These are phyloP conservation scores for Nematodospora valgi DNA, from an alignment of 805 yeast species.

Conservation along the genomic window DNA sequence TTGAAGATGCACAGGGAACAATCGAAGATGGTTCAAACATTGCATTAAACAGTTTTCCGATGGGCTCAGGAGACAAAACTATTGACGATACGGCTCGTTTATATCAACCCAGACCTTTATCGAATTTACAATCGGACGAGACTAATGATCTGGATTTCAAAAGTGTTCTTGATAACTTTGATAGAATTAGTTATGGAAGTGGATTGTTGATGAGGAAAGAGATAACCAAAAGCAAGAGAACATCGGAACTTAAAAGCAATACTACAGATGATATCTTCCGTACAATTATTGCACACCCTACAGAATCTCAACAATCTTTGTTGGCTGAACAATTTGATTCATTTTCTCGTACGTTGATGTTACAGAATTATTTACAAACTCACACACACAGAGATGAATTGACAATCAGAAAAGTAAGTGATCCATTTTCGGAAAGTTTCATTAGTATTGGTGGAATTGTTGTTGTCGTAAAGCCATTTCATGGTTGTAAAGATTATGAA, in stretches of 20 bases:
- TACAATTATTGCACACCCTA: conserved; percentile 14
- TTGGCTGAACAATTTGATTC: conserved; percentile 13
- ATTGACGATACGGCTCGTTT: neutral
- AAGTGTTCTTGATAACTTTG: conserved; percentile 15
- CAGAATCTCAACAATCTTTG: too few species aligned
- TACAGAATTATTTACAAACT: too few species aligned
- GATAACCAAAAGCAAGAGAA: neutral
- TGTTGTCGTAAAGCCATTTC: conserved; percentile 28
- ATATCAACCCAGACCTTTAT: neutral
- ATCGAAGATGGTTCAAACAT: conserved; percentile 7
- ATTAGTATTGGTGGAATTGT: conserved; percentile 30
- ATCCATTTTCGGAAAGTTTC: conserved; percentile 24
- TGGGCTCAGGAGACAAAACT: neutral
- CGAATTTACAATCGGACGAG: neutral
- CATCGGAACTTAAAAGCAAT: too few species aligned
- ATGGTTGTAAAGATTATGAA: conserved; percentile 16
- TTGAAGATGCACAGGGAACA: neutral
- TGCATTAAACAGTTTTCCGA: conserved; percentile 12
- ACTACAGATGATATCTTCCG: conserved; percentile 1
- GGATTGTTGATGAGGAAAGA: neutral
- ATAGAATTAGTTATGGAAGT: conserved; percentile 13
- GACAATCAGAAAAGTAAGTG: conserved; percentile 21
- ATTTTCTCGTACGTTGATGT: conserved; percentile 24
- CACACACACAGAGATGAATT: conserved; percentile 9
- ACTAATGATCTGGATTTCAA: conserved; percentile 9